Evolutionary conservation across 108 stramenopile species (phyloP).

Genomic region (Cyclotella distinguenda): DNA sequence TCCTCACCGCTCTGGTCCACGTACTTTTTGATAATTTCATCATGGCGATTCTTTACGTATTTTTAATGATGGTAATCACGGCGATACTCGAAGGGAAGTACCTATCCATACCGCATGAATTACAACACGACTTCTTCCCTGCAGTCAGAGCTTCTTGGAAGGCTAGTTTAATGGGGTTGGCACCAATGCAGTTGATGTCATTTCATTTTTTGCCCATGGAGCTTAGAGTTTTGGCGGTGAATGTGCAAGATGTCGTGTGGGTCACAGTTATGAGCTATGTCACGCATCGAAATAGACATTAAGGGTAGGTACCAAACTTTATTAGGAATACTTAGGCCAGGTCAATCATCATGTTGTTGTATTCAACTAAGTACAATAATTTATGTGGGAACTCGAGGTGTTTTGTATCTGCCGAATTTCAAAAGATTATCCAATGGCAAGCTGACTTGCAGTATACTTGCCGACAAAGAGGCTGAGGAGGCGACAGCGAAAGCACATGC

Average conservation of each 20-base stretch:
- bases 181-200: constrained; percentile 40
- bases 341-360: too few species aligned
- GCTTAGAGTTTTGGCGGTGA: constrained; percentile 45
- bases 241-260: constrained; percentile 45
- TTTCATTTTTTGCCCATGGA: constrained; percentile 47
- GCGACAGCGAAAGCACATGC: too few species aligned
- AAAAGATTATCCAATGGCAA: too few species aligned
- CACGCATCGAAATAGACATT: constrained; percentile 48
- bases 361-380: too few species aligned
- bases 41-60: constrained; percentile 39
- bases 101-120: constrained; percentile 24
- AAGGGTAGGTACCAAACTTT: not conserved
- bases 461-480: too few species aligned
- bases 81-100: constrained; percentile 33
- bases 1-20: constrained; percentile 21
- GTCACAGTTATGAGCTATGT: constrained; percentile 47
- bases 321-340: too few species aligned
- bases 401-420: too few species aligned
- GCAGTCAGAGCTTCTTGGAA: constrained; percentile 39
- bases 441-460: too few species aligned
- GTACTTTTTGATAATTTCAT: constrained; percentile 47
- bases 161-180: constrained; percentile 32
- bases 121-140: constrained; percentile 34
- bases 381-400: too few species aligned
- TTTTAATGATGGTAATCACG: constrained; percentile 34